Base-by-base conservation (phyloP, 495 filamentous ascomycete genomes). In the Penicillium lividum region DNA sequence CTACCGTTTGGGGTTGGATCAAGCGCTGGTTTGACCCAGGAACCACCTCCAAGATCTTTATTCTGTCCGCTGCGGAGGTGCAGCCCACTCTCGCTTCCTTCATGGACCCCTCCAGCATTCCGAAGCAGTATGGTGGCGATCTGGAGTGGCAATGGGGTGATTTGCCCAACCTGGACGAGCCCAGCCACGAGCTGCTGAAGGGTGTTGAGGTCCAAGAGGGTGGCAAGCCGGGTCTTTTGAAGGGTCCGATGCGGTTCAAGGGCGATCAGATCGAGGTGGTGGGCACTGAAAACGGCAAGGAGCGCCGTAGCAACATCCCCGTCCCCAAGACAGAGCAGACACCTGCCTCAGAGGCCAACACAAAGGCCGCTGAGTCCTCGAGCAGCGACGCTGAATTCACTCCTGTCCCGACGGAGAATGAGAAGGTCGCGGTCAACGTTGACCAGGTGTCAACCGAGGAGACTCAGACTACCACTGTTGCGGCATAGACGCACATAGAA, bases 21-120 rank as follows among this genome's bases (percentile, higher is more conserved):
- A 95, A 96, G 78, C 86, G 87, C 67, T 97, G 92, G 92, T 96
- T 96, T 68, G 92, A 97, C 74, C 92, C 92, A 28, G 88, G 89
- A 56, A 97, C 92, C 46, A 90, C 91, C 4, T 92, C 89, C 59
- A 96, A 97, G 75, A 96, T 97, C 66, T 93, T 96, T 69, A 92
- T 97, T 61, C 83, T 96, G 56, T 80, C 79, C 51, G 73, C 84
- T 25, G 64, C 80, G 33, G 86, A 94, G 70, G 84, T 94, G 53
- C 78, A 86, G 51, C 77, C 86, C 6, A 92, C 90, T 4, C 80
- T 97, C 11, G 82, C 84, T 56, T 74, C 82, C 29, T 96, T 92
- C 76, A 91, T 96, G 74, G 87, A 94, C n/a, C 73, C 82, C 0
- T 76, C 80, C 51, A 87, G 90, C 66, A 90, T 96, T 47, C 92